These are phyloP conservation scores for Plasmodium ovale DNA, from an alignment of 169 alveolate genomes.

Conservation along the genomic window DNA sequence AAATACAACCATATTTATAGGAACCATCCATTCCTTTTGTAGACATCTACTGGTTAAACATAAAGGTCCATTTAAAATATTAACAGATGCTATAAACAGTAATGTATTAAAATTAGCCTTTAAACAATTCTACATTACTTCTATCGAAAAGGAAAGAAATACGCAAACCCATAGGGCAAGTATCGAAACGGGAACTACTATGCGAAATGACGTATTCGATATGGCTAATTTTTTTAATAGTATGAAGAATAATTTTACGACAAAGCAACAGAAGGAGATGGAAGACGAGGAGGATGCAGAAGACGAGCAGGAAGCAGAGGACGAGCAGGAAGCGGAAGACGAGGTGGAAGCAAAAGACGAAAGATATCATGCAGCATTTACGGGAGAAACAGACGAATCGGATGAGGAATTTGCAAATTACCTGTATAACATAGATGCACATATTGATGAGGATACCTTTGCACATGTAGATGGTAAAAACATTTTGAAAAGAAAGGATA, in stretches of 20 bases:
- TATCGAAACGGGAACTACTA: background rate
- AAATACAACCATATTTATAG: conserved; percentile 61
- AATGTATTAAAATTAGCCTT: conserved; percentile 55
- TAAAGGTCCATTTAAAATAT: conserved; percentile 63
- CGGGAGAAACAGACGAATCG: background rate
- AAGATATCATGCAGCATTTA: background rate
- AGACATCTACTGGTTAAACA: conserved; percentile 74
- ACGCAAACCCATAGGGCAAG: background rate
- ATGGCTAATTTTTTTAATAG: background rate
- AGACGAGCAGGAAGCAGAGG: background rate
- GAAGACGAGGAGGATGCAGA: conserved; percentile 6
- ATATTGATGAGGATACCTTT: conserved; percentile 5
- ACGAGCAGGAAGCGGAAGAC: background rate
- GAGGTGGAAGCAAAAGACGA: background rate
- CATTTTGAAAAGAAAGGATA: conserved; percentile 29
- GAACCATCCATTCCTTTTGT: conserved; percentile 81
- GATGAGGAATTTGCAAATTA: conserved; percentile 39
- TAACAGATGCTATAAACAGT: conserved; percentile 22
- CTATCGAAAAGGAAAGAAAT: background rate
- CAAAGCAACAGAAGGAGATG: conserved; percentile 17
- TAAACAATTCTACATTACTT: conserved; percentile 9
- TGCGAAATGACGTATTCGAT: background rate
- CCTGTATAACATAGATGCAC: conserved; percentile 11
- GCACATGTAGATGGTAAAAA: conserved; percentile 1
- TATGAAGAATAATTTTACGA: background rate